phyloP scores from a whole-genome alignment of 768 basidiomycete genomes.

The Coprinopsis sp. region DNA sequence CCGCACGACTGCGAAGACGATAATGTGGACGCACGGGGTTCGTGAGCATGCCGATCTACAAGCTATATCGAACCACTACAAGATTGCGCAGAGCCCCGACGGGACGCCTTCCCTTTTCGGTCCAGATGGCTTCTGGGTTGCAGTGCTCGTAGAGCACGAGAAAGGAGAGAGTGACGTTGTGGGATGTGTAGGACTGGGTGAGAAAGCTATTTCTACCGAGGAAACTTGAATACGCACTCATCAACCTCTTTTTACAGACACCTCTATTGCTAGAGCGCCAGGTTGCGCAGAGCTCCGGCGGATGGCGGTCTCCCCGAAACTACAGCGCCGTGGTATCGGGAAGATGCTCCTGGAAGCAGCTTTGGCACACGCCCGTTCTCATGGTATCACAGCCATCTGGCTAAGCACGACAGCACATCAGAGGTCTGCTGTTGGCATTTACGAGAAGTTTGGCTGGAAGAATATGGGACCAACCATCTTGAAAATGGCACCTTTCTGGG shows the following conservation, averaged over 20 bases:
- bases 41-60: background rate
- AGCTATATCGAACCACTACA: background rate
- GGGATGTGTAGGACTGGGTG: background rate
- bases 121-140: background rate
- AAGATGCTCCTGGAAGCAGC: constrained; percentile 12
- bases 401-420: constrained; percentile 15
- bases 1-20: too few species aligned
- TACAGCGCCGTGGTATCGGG: constrained; percentile 15
- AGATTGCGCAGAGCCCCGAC: background rate
- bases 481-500: background rate
- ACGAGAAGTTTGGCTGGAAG: constrained; percentile 19
- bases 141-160: background rate
- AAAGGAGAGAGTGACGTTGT: background rate
- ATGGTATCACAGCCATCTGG: constrained; percentile 8
- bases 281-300: constrained; percentile 14
- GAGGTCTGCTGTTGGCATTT: constrained; percentile 13
- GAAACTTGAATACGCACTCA: too few species aligned
- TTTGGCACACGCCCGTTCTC: constrained; percentile 11
- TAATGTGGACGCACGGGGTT: too few species aligned
- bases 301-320: constrained; percentile 15
- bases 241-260: too few species aligned
- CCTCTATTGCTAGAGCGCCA: too few species aligned
- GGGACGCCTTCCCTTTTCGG: background rate
- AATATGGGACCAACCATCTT: background rate
- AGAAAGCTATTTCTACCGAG: too few species aligned